Percentiles rank a stretch among this genome's conserved stretches.
Conservation (phyloP, 2,329 filamentous ascomycete species). For the Trichoderma citrinoviride region DNA sequence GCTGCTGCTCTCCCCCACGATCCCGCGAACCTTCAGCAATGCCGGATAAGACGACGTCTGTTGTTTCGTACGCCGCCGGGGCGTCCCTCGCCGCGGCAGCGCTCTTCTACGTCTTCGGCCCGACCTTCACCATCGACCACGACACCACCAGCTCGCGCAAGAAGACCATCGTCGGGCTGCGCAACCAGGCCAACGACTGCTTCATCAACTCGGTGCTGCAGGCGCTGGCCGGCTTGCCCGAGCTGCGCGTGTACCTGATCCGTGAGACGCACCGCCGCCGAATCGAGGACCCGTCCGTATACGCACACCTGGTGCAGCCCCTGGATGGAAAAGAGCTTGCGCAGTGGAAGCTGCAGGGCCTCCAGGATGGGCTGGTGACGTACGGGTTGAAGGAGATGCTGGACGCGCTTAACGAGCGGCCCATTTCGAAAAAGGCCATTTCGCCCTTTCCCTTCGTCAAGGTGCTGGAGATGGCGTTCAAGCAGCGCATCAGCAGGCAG, state of each 20-base stretch:
- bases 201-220: constrained; percentile 97
- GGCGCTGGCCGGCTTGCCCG: constrained; percentile 83
- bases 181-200: constrained; percentile 91
- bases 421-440: constrained; percentile 91
- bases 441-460: constrained; percentile 81
- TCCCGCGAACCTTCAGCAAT: constrained; percentile 27
- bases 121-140: constrained; percentile 93
- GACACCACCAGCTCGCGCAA: constrained; percentile 67
- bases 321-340: constrained; percentile 43
- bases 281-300: constrained; percentile 75
- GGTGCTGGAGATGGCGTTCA: constrained; percentile 80
- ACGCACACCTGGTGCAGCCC: constrained; percentile 59
- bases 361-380: constrained; percentile 82
- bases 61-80: constrained; percentile 87
- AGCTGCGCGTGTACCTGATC: constrained; percentile 88
- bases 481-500: constrained; percentile 84
- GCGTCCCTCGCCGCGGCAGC: constrained; percentile 93
- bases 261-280: constrained; percentile 81
- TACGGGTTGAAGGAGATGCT: constrained; percentile 87
- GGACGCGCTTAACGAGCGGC: constrained; percentile 87
- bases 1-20: background rate
- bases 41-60: constrained; percentile 39
- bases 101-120: constrained; percentile 94
- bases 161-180: constrained; percentile 83
- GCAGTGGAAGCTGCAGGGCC: constrained; percentile 60